Evolutionary conservation across 495 filamentous ascomycete species (phyloP).

Genomic region (Hypoxylon trugodes): DNA sequence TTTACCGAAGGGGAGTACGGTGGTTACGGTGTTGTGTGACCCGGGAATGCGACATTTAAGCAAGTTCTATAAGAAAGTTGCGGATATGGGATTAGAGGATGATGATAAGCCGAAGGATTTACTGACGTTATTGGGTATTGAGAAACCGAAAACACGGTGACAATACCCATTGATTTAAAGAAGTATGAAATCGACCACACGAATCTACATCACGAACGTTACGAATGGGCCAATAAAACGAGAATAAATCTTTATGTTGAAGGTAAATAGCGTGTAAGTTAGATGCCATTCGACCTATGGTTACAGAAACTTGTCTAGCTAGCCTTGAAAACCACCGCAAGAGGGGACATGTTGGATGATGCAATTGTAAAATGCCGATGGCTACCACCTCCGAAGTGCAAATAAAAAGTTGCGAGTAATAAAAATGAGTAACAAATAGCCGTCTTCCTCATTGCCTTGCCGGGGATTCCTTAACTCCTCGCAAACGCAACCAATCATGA

Average conservation of each 20-base stretch:
- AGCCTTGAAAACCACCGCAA: too few relatives aligned
- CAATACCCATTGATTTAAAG: not conserved
- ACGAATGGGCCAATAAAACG: too few relatives aligned
- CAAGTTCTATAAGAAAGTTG: conserved; percentile 90
- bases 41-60: conserved; percentile 89
- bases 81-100: conserved; percentile 69
- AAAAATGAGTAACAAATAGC: too few relatives aligned
- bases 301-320: not conserved
- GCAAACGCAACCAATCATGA: conserved; percentile 23
- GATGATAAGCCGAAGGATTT: conserved; percentile 46
- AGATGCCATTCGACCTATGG: conserved; percentile 15
- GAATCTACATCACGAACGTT: too few relatives aligned
- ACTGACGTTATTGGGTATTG: conserved; percentile 49
- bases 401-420: not conserved
- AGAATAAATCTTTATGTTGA: too few relatives aligned
- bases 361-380: too few relatives aligned
- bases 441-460: too few relatives aligned
- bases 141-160: conserved; percentile 24
- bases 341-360: too few relatives aligned
- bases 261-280: too few relatives aligned
- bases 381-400: too few relatives aligned
- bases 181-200: too few relatives aligned
- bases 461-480: conserved; percentile 13
- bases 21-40: conserved; percentile 94
- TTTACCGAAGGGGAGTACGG: conserved; percentile 71